Base-by-base conservation (phyloP, 2,329 filamentous ascomycete genomes). In the Uncinocarpus reesii region DNA sequence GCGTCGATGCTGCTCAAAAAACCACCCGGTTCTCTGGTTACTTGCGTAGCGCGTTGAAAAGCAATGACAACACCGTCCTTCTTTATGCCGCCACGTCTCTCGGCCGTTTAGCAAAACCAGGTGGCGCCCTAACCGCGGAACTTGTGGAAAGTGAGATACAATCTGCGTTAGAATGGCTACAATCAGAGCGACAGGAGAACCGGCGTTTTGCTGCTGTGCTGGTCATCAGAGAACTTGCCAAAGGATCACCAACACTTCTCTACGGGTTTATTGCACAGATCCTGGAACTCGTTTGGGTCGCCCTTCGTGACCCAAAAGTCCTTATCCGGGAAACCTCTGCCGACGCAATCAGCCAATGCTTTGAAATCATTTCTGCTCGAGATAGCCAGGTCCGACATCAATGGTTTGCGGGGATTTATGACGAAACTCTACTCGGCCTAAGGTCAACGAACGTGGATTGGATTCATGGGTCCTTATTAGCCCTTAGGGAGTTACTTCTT, bases 141-240 rank as follows among this genome's bases (percentile, higher is more conserved):
- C 74, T 98, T 47, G 92, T 98, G 49, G 92, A 98, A 62, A 90
- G 88, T 47, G 90, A 98, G 67, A 89, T 96, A 53, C 93, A 95
- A 65, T 92, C 88, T 15, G 89, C 93, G 1, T 75, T 98, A 47
- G 92, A 98, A 70, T 96, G 89, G 86, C 78, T 98, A 49, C 90
- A 96, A 63, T 89, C 89, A 42, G 93, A 96, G 63, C 80, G 90
- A 56, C 82, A 94, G 58, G 92, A 98, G 70, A 90, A 90, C 62
- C 79, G 90, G 57, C 80, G 92, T 58, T 95, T 96, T 63, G 90
- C 89, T 50, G 89, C 92, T 15, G 90, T 95, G 6, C 77, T 98
- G 20, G 83, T 95, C 26, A 77, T 98, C 47, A 80, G 89, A 50
- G 92, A 98, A 64, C 76, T 98, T 50, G 88, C 89, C 5, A 81